Evolutionary conservation across 371 early-diverging fungal species (phyloP).

Genomic region (Lichtheimia hyalospora): DNA sequence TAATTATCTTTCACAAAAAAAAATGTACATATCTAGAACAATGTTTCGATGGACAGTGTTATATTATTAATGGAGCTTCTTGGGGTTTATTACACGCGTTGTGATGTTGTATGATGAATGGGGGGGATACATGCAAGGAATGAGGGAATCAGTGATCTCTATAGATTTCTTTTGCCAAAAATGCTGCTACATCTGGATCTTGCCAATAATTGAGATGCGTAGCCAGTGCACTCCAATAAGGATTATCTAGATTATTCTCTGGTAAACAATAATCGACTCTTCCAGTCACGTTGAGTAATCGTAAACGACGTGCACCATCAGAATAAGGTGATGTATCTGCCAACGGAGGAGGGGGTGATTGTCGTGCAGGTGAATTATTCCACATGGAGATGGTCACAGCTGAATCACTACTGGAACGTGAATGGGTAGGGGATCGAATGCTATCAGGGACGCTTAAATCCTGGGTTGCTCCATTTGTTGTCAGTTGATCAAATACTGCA

Average conservation of each 20-base stretch:
- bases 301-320: slow-evolving; percentile 46
- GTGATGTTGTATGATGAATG: too few species aligned
- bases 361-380: slow-evolving; percentile 7
- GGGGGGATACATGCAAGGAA: not conserved
- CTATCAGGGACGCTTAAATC: too few species aligned
- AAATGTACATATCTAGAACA: too few species aligned
- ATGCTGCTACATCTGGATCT: slow-evolving; percentile 68
- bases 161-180: slow-evolving; percentile 57
- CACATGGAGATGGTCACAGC: slow-evolving; percentile 8
- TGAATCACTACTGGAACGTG: slow-evolving; percentile 37
- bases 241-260: slow-evolving; percentile 77
- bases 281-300: slow-evolving; percentile 67
- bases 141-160: slow-evolving; percentile 13
- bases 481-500: slow-evolving; percentile 10
- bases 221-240: slow-evolving; percentile 74
- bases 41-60: too few species aligned
- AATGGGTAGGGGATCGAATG: not conserved
- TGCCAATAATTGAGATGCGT: slow-evolving; percentile 82
- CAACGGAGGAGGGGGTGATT: slow-evolving; percentile 25
- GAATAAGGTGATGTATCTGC: slow-evolving; percentile 21
- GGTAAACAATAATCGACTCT: slow-evolving; percentile 80
- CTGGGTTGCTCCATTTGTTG: not conserved
- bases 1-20: too few species aligned
- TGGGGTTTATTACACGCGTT: too few species aligned
- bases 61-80: too few species aligned